Evolutionary conservation across 2,329 filamentous ascomycete genomes (phyloP), one percentile per base, ranked within the genome.

Genomic region (Hymenoscyphus occultus): DNA sequence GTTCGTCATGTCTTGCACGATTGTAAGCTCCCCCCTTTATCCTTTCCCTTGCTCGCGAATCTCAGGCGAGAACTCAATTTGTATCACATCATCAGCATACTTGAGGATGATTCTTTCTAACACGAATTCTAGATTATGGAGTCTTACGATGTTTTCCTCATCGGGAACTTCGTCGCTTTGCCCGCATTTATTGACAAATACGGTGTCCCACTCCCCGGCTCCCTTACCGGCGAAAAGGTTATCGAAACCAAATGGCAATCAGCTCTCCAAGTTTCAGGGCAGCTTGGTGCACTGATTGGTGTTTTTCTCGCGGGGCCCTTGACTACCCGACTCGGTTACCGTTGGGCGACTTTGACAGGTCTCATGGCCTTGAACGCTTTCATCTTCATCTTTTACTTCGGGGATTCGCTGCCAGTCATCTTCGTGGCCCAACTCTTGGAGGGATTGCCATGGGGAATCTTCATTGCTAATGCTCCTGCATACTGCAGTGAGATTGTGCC

Each of bases 361-460:
- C 80, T 88, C 62, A 83, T 87, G 75, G 62, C 82, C 45, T 74
- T 88, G 74, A 88, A 87, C 74, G 81, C 59, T 62, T 68, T 78
- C 59, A 74, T 74, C 64, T 73, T 74, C 65, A 56, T 76, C 59
- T 79, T 80, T 67, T 83, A 78, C 70, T 83, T 81, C 64, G 81
- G 74, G 70, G 73, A 80, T 64, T 78, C 75, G 62, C 73, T 79
- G 6, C 70, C 74, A 3, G 16, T 83, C 67, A 76, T 83, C 65
- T 81, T 86, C 70, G 79, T 79, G 4, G 78, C 81, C 45, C 85
- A 88, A 77, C 76, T 86, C 63, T 79, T 88, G 58, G 84, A 87
- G 74, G 86, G 86, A 66, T 72, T 89, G 4, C 86, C 86, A 2
- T 89, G 86, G 86, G 86, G 86, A 32, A 82, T 89, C 71, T 89